A percentile compares a stretch with the other conserved stretches of the same genome.
These are phyloP conservation scores for Panicum miliaceum DNA, from an alignment of 176 grass and related monocot genomes.

Conservation along the genomic window DNA sequence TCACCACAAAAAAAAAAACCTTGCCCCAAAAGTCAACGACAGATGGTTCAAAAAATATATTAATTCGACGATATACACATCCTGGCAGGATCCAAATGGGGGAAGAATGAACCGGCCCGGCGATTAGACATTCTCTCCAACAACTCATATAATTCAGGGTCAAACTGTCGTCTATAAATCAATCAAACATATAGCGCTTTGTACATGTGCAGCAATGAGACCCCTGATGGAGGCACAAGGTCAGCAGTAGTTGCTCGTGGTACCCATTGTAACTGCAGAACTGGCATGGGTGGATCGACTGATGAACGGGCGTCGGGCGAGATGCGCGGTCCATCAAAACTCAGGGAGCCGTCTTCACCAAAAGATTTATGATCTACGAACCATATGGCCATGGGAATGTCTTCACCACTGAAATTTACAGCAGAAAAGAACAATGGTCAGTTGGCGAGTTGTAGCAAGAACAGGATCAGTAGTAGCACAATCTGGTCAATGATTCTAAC, in stretches of 20 bases:
- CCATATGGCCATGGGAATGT: constrained; percentile 58
- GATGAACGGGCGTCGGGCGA: background rate
- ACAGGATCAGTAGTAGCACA: background rate
- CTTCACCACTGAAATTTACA: constrained; percentile 60
- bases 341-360: background rate
- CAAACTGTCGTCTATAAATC: constrained; percentile 26
- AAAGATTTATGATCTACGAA: constrained; percentile 15
- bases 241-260: background rate
- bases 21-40: background rate
- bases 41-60: background rate
- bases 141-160: constrained; percentile 23
- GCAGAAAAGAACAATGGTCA: background rate
- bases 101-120: background rate
- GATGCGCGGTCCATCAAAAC: background rate
- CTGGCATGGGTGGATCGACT: background rate
- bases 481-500: background rate
- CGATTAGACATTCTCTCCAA: background rate
- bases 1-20: too few relatives aligned
- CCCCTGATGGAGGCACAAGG: constrained; percentile 12
- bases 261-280: background rate
- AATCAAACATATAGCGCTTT: background rate
- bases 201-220: constrained; percentile 34
- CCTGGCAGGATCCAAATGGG: background rate
- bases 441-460: background rate
- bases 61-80: background rate